phyloP scores from a whole-genome alignment of 768 basidiomycete species.

The Rhizopogon rudus region DNA sequence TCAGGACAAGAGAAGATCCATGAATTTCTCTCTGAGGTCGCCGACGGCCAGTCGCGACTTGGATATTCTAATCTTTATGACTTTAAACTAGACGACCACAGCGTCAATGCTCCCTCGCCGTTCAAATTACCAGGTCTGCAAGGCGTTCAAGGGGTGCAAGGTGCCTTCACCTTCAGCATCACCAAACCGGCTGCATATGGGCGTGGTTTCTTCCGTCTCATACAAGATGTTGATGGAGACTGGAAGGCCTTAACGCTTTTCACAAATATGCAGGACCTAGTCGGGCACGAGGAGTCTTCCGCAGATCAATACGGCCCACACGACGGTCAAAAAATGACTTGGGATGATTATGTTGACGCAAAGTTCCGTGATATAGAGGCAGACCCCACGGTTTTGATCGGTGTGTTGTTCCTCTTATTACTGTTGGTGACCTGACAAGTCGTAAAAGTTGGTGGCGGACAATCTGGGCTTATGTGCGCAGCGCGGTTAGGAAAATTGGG shows the following conservation, averaged over 20 bases:
- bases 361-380: neutral
- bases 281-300: slow-evolving; percentile 41
- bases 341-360: neutral
- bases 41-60: neutral
- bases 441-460: slow-evolving; percentile 48
- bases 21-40: neutral
- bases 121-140: slow-evolving; percentile 70
- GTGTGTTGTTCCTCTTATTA: slow-evolving; percentile 25
- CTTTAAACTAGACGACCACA: slow-evolving; percentile 25
- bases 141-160: too few relatives aligned
- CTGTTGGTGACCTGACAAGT: neutral
- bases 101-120: slow-evolving; percentile 80
- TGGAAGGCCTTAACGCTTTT: slow-evolving; percentile 56
- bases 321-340: neutral
- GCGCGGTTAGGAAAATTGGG: slow-evolving; percentile 51
- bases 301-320: slow-evolving; percentile 18
- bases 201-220: neutral
- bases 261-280: slow-evolving; percentile 52
- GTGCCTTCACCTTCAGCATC: slow-evolving; percentile 46
- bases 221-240: slow-evolving; percentile 30
- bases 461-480: slow-evolving; percentile 55
- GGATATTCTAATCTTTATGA: neutral
- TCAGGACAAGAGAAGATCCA: neutral
- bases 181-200: slow-evolving; percentile 64
- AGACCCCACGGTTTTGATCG: slow-evolving; percentile 20